Evolutionary conservation across 208 protist species (phyloP).

Genomic region (Acanthamoeba healyi): DNA sequence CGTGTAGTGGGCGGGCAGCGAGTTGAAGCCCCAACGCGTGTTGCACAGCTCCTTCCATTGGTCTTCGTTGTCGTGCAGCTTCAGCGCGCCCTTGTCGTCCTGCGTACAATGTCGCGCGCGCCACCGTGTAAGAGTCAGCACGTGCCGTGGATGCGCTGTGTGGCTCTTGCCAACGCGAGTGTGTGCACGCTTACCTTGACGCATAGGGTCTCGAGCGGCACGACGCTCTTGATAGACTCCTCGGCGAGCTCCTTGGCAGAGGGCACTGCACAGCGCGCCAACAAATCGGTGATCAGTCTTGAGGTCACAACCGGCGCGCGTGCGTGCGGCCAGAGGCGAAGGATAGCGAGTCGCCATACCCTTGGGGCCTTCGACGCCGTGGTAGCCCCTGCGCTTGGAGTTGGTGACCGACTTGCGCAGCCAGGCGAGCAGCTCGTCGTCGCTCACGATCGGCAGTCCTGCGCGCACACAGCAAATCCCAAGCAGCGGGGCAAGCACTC

Average conservation of each 20-base stretch:
- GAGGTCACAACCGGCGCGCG: no score
- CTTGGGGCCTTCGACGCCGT: constrained; percentile 67
- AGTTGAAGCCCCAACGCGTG: constrained; percentile 60
- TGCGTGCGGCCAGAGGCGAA: no score
- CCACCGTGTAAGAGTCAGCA: no score
- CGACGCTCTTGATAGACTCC: constrained; percentile 62
- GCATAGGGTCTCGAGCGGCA: constrained; percentile 69
- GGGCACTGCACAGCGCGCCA: neutral
- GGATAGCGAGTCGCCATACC: neutral
- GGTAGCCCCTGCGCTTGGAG: constrained; percentile 52
- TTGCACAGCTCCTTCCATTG: constrained; percentile 71
- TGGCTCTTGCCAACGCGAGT: neutral
- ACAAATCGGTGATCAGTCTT: neutral
- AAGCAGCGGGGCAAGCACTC: no score
- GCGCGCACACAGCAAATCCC: neutral
- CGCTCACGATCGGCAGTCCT: constrained; percentile 48
- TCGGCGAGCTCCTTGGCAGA: constrained; percentile 53
- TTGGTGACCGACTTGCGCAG: constrained; percentile 65
- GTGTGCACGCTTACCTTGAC: neutral
- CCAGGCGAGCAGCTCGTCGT: constrained; percentile 49
- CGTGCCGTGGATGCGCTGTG: neutral
- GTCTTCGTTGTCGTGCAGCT: constrained; percentile 61
- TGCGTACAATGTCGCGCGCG: neutral
- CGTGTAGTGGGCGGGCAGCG: constrained; percentile 46
- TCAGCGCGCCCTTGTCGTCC: neutral